phyloP scores from a whole-genome alignment of 75 land plant genomes.

The Adiantum capillusveneris region DNA sequence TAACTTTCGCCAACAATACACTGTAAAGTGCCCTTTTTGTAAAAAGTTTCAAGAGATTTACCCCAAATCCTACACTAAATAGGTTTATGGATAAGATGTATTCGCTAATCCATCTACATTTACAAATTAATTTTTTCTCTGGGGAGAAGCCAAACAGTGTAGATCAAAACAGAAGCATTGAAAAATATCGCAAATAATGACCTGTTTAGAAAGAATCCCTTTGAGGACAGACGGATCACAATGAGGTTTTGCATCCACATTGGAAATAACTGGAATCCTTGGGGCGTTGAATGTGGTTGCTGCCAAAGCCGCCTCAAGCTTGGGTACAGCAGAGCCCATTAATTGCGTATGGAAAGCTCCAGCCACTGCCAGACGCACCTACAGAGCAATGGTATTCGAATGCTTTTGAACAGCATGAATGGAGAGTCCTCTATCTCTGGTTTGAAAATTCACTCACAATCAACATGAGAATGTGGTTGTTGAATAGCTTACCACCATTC shows the following conservation, averaged over 20 bases:
- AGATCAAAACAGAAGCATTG: too few relatives aligned
- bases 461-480: neutral
- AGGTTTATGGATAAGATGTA: too few relatives aligned
- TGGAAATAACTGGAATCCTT: slow-evolving; percentile 94
- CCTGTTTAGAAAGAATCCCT: slow-evolving; percentile 90
- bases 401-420: neutral
- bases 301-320: slow-evolving; percentile 90
- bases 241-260: slow-evolving; percentile 97
- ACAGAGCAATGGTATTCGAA: neutral
- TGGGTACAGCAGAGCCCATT: slow-evolving; percentile 94
- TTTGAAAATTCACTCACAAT: neutral
- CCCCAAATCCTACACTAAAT: too few relatives aligned
- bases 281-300: slow-evolving; percentile 74
- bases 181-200: too few relatives aligned
- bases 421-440: neutral
- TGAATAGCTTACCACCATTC: slow-evolving; percentile 94
- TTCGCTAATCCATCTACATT: too few relatives aligned
- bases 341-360: slow-evolving; percentile 96
- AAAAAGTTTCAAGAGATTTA: too few relatives aligned
- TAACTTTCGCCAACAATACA: too few relatives aligned
- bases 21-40: too few relatives aligned
- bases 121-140: too few relatives aligned
- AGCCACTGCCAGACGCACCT: slow-evolving; percentile 97
- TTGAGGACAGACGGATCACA: slow-evolving; percentile 81
- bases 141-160: too few relatives aligned